phyloP scores from a whole-genome alignment of 495 filamentous ascomycete genomes.

The Chaetomium fimeti region DNA sequence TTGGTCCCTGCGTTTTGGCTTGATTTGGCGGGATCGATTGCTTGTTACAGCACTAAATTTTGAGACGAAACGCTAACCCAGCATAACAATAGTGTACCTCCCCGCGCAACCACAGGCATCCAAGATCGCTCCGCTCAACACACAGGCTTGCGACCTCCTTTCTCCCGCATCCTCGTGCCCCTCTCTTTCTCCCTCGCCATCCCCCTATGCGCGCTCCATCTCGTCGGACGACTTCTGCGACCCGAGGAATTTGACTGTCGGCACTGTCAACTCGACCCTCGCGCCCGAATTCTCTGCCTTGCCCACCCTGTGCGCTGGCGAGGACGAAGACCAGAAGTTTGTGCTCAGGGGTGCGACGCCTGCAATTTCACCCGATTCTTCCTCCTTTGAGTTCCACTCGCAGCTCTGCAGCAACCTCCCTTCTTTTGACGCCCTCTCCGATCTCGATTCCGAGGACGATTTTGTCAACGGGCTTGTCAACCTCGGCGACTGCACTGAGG shows the following conservation, averaged over 20 bases:
- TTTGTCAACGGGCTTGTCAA: constrained; percentile 75
- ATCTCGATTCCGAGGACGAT: constrained; percentile 91
- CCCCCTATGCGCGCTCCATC: constrained; percentile 71
- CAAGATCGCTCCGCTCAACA: constrained; percentile 56
- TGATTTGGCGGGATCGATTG: neutral
- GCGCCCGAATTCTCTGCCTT: constrained; percentile 63
- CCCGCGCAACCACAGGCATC: constrained; percentile 54
- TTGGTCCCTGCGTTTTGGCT: neutral
- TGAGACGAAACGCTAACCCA: constrained; percentile 37
- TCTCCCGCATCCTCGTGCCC: constrained; percentile 71
- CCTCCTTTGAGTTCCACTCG: constrained; percentile 54
- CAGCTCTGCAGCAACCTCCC: constrained; percentile 63
- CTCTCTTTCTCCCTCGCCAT: constrained; percentile 78
- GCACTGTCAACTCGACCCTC: constrained; percentile 55
- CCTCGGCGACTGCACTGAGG: constrained; percentile 54
- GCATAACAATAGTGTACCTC: constrained; percentile 69
- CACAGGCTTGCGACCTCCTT: constrained; percentile 68
- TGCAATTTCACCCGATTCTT: constrained; percentile 54
- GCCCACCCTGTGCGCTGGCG: constrained; percentile 58
- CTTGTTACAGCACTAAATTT: neutral
- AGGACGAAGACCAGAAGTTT: constrained; percentile 75
- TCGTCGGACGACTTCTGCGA: constrained; percentile 85
- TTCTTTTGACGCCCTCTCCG: constrained; percentile 79
- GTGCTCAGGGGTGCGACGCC: constrained; percentile 61
- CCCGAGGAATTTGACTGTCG: constrained; percentile 85